Conservation (phyloP, 371 early-diverging fungal species). For the Rhizopus sp. region DNA sequence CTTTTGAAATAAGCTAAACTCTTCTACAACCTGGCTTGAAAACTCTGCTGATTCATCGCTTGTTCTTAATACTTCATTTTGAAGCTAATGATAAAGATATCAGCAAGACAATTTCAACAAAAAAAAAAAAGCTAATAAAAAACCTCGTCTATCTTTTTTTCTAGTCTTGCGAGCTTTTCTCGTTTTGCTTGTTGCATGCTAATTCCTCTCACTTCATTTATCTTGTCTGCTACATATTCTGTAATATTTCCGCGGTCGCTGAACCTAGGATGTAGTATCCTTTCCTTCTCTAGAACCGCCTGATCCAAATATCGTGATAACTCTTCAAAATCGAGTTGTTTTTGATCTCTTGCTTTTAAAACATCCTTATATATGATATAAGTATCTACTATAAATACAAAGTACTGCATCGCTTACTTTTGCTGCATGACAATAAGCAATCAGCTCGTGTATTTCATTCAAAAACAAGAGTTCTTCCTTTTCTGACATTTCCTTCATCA, state of each 20-base stretch:
- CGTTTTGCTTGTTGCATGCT: slow-evolving; percentile 80
- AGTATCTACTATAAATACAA: not conserved
- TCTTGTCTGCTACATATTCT: slow-evolving; percentile 83
- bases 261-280: slow-evolving; percentile 52
- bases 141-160: slow-evolving; percentile 75
- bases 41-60: slow-evolving; percentile 71
- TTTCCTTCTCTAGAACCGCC: slow-evolving; percentile 63
- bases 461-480: slow-evolving; percentile 50
- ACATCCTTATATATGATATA: slow-evolving; percentile 48
- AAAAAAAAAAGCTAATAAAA: too few relatives aligned
- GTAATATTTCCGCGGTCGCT: slow-evolving; percentile 57
- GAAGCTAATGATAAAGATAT: slow-evolving; percentile 54
- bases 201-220: slow-evolving; percentile 87
- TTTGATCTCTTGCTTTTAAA: slow-evolving; percentile 88
- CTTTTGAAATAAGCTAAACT: slow-evolving; percentile 79
- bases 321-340: slow-evolving; percentile 93
- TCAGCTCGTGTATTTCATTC: slow-evolving; percentile 78
- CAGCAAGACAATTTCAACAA: not conserved
- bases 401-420: slow-evolving; percentile 55
- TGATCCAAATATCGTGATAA: slow-evolving; percentile 74
- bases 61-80: slow-evolving; percentile 74
- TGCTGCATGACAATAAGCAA: slow-evolving; percentile 87
- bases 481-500: slow-evolving; percentile 75
- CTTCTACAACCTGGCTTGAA: slow-evolving; percentile 75
- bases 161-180: slow-evolving; percentile 73